Base-by-base conservation (phyloP, 768 basidiomycete genomes). In the Calocybe indica region DNA sequence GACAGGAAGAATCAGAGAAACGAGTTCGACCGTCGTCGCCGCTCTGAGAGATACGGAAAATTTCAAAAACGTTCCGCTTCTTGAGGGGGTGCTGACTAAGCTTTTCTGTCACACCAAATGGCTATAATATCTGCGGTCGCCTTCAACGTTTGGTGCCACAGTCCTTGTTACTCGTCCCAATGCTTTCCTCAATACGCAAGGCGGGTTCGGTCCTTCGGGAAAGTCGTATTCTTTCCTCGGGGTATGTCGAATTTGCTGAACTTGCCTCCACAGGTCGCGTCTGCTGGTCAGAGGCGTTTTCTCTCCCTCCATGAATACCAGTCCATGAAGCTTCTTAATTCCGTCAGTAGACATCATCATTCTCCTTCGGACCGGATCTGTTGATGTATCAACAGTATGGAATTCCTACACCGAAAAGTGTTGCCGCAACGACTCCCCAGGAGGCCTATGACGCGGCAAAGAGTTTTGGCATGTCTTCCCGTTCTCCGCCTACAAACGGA, bases 271-370 rank as follows among this genome's bases (percentile, higher is more conserved):
- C 58, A 88, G 86, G 69, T 73, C 64, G 78, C 74, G 57, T 83
- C 80, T 79, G 80, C 81, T 59, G 79, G 83, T 62, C 92, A 94
- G 79, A 88, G 77, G 72, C 89, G 93, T 54, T 88, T 83, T 65
- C 82, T 97, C 59, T 95, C 92, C 22, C 93, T 99, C 59, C 96
- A 99, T 70, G 96, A 99, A 72, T 91, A 96, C 72, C 94, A 98
- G 68, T 95, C 93, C 38, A 88, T 98, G 67, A 84, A 85, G 54
- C 76, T 99, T 40, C 80, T 99, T 57, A 96, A 97, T 72, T 85
- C 92, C 54, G 95, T 97, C 62, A 59, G 75, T 60, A 6, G 13
- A 7, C 15, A 12, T 32, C 39, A 31, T 10, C 13, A 33, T 22
- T 29, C 22, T n/a, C 3, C 36, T n/a, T 40, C 22, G 5, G 12